These are phyloP conservation scores for Beta macrorhiza DNA, from an alignment of 179 eudicot species.

Conservation along the genomic window DNA sequence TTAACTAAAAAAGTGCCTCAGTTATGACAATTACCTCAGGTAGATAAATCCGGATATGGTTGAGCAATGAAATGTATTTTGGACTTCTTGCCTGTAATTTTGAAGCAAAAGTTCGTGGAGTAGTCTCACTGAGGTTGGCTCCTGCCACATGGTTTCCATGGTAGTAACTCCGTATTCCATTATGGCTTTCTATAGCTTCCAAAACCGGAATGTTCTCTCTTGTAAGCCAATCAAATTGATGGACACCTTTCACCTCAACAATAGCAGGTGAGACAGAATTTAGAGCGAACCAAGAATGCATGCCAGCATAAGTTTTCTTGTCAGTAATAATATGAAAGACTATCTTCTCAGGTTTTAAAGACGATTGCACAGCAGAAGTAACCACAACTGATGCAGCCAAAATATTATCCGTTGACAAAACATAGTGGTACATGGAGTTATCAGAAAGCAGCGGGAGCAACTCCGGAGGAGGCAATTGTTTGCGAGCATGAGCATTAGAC, in stretches of 20 bases:
- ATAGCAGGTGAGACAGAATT: conserved; percentile 82
- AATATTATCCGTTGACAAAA: conserved; percentile 82
- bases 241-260: conserved; percentile 92
- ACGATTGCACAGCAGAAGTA: conserved; percentile 71
- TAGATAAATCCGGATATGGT: conserved; percentile 93
- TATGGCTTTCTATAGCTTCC: conserved; percentile 93
- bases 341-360: conserved; percentile 65
- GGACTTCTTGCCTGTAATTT: conserved; percentile 96
- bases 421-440: conserved; percentile 81
- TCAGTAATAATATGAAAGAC: conserved; percentile 97
- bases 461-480: conserved; percentile 92
- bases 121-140: conserved; percentile 80
- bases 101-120: conserved; percentile 86
- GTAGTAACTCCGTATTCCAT: conserved; percentile 74
- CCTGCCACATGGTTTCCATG: conserved; percentile 96
- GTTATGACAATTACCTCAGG: conserved; percentile 69
- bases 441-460: conserved; percentile 79
- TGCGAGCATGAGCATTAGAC: conserved; percentile 97
- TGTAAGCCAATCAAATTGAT: conserved; percentile 98
- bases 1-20: neutral
- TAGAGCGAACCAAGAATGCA: conserved; percentile 98
- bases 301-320: conserved; percentile 97
- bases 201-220: conserved; percentile 96
- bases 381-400: conserved; percentile 98
- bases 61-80: conserved; percentile 90